Evolutionary conservation across 352 stramenopile species (phyloP).

Genomic region (Pythium sp.): DNA sequence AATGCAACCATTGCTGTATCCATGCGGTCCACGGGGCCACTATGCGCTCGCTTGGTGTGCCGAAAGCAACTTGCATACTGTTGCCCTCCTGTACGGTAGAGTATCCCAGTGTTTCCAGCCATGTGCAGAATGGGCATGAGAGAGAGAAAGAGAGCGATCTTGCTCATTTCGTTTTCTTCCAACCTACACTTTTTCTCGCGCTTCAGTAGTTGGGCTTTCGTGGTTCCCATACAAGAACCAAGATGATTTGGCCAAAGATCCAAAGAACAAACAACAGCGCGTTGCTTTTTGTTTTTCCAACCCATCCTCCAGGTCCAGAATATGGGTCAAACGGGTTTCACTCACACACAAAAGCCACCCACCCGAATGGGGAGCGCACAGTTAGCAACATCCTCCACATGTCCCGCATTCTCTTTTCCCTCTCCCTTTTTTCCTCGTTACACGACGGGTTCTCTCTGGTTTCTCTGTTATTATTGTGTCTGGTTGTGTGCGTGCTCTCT

Average conservation of each 20-base stretch:
- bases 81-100: too few relatives aligned
- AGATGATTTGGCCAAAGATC: constrained; percentile 1
- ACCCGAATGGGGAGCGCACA: neutral
- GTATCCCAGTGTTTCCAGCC: too few relatives aligned
- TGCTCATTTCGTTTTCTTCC: neutral
- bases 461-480: neutral
- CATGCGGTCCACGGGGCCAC: too few relatives aligned
- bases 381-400: neutral
- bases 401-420: neutral
- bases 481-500: neutral
- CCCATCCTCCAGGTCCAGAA: neutral
- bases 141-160: neutral
- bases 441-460: neutral
- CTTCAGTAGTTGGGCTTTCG: neutral
- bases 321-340: neutral
- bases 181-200: neutral
- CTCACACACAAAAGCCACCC: neutral
- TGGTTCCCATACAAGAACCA: neutral
- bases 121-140: neutral
- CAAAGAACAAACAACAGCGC: neutral
- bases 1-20: neutral
- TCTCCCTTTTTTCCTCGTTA: neutral
- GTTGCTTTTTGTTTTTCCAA: neutral
- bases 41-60: too few relatives aligned
- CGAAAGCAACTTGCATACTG: neutral